Conservation (phyloP, 2,329 filamentous ascomycete species). For the Stemphylium vesicarium region DNA sequence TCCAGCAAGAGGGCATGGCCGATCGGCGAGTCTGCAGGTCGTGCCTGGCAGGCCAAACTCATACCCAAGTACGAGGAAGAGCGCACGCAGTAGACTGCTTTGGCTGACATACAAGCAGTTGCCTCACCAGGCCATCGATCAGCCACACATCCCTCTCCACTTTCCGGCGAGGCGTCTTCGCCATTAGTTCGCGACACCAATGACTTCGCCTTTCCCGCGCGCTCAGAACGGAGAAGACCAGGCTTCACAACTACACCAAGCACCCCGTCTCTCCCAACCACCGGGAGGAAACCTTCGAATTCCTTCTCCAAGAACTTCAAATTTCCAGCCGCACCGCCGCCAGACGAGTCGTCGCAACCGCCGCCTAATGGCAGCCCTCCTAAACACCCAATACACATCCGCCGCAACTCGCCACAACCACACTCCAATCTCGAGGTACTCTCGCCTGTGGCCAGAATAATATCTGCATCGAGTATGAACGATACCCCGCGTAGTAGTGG, state of each 20-base stretch:
- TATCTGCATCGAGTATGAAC: conserved; percentile 77
- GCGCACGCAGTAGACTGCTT: background rate
- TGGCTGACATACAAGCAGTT: conserved; percentile 33
- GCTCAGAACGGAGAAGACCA: conserved; percentile 36
- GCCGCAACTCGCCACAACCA: conserved; percentile 32
- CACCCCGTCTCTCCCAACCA: conserved; percentile 49
- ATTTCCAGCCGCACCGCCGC: conserved; percentile 58
- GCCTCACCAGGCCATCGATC: conserved; percentile 41
- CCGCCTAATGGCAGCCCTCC: conserved; percentile 38
- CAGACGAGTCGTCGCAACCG: conserved; percentile 38
- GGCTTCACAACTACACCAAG: conserved; percentile 48
- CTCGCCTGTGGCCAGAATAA: conserved; percentile 69
- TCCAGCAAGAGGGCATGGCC: conserved; percentile 69
- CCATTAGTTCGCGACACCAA: conserved; percentile 33
- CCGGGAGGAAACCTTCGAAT: conserved; percentile 49
- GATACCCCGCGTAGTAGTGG: conserved; percentile 87
- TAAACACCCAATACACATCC: conserved; percentile 47
- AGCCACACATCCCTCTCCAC: conserved; percentile 51
- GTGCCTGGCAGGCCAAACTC: conserved; percentile 54
- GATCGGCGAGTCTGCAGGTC: conserved; percentile 84
- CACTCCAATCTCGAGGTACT: conserved; percentile 62
- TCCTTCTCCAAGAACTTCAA: conserved; percentile 60
- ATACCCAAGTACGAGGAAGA: conserved; percentile 37
- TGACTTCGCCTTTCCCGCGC: conserved; percentile 40
- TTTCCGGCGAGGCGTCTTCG: conserved; percentile 49